Evolutionary conservation across 441 rosid species (phyloP).

Genomic region (Bruguiera hainesii): DNA sequence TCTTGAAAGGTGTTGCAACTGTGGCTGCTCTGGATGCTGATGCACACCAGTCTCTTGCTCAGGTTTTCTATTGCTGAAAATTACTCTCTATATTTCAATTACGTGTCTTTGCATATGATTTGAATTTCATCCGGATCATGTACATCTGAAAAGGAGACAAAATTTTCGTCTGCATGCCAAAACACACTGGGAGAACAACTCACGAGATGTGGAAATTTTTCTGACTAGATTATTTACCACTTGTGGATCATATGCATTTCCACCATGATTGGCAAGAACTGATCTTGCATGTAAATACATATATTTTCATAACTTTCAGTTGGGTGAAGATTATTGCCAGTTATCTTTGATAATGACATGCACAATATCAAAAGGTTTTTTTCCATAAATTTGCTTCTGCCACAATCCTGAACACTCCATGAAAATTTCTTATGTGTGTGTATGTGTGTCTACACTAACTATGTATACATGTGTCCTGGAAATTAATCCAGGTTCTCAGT

Average conservation of each 20-base stretch:
- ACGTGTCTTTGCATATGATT: neutral
- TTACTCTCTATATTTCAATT: neutral
- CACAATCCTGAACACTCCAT: too few species aligned
- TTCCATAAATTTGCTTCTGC: too few species aligned
- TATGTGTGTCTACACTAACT: neutral
- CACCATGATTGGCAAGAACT: neutral
- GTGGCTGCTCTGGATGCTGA: slow-evolving; percentile 98
- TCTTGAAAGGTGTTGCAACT: slow-evolving; percentile 88
- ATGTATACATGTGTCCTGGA: neutral
- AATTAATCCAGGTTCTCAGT: neutral
- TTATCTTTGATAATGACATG: neutral
- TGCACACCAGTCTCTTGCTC: slow-evolving; percentile 89
- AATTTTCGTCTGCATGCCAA: too few species aligned
- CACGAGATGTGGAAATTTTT: neutral
- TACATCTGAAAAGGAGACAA: too few species aligned
- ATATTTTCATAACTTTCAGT: neutral
- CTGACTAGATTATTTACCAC: neutral
- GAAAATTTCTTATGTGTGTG: too few species aligned
- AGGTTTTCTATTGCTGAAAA: slow-evolving; percentile 41
- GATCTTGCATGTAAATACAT: too few species aligned
- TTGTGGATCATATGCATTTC: slow-evolving; percentile 6
- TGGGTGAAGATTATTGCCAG: neutral
- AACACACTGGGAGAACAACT: neutral
- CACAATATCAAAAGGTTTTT: neutral
- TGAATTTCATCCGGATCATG: neutral